Evolutionary conservation across 805 yeast species (phyloP), one percentile per base, ranked within the genome.

Genomic region (Wickerhamiella nectarea): DNA sequence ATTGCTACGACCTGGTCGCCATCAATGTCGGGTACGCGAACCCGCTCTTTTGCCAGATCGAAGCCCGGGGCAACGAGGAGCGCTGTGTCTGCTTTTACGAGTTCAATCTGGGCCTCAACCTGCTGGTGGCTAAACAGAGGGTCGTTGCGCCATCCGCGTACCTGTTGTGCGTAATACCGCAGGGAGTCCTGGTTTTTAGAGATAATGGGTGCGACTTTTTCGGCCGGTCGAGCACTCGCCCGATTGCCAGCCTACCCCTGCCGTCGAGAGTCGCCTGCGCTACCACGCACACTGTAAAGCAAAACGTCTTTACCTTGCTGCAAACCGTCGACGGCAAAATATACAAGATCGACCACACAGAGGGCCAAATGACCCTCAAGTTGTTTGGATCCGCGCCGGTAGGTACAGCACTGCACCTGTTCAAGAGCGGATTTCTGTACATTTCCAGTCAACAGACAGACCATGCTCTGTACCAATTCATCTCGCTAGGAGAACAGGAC

Each of bases 21-120:
- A 56, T 89, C 38, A 94, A 86, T 56, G 80, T 78, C 2, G 82
- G 79, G 0, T 79, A 69, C 57, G 91, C 80, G 15, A 86, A 85
- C 54, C 97, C 97, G 0, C 56, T 75, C 8, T 89, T 87, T 70
- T 93, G 85, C 0, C 70, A 87, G 0, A 61, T 91, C 6, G 97
- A 89, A 62, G 72, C 6, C 79, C 6, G 11, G 15, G 31, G 15
- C 15, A 28, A 11, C 6, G 21, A 8, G 3, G 34, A 54, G 46
- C 67, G 62, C 40, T 50, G 55, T 22, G 63, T 89, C 42, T 71
- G 74, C 3, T 80, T 74, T 56, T 89, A 89, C 61, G 89, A 84
- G 54, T 62, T 87, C 20, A 96, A 91, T 58, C 69, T 83, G 34
- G 95, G 96, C 1, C 64, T 89, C 38, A 87, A 87, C 55, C 81